Conservation (phyloP, 371 early-diverging fungal genomes). For the Dentiscutata heterogama region DNA sequence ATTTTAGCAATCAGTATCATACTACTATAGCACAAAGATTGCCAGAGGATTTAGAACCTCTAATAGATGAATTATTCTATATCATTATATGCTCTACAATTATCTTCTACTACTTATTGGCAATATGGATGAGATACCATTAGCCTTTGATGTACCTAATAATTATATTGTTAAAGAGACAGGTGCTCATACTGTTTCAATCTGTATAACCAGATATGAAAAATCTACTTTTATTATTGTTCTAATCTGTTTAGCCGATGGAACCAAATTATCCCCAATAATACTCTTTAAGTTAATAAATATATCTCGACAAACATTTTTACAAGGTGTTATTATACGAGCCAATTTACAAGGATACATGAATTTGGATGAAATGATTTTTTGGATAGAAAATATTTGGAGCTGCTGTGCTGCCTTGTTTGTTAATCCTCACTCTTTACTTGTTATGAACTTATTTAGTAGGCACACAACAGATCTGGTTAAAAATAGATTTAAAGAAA, state of each 20-base stretch:
- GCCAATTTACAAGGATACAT: too few relatives aligned
- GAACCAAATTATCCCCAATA: background rate
- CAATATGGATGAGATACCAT: background rate
- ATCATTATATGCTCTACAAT: background rate
- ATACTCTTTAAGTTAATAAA: background rate
- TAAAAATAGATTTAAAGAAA: background rate
- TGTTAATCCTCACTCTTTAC: too few relatives aligned
- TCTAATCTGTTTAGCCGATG: background rate
- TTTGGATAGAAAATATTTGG: background rate
- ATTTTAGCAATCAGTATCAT: background rate
- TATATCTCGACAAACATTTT: background rate
- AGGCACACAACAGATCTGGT: background rate
- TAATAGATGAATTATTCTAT: slow-evolving; percentile 1
- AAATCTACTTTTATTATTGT: background rate
- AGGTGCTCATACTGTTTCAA: background rate
- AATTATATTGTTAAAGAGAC: background rate
- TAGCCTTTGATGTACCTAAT: background rate
- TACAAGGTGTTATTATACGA: background rate
- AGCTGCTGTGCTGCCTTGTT: too few relatives aligned
- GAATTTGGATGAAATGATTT: background rate
- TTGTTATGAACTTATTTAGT: background rate
- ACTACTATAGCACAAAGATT: background rate
- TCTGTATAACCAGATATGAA: background rate
- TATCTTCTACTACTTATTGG: background rate
- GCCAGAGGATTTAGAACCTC: background rate